Evolutionary conservation across 768 basidiomycete species (phyloP).

Genomic region (Hebeloma cylindrosporum): DNA sequence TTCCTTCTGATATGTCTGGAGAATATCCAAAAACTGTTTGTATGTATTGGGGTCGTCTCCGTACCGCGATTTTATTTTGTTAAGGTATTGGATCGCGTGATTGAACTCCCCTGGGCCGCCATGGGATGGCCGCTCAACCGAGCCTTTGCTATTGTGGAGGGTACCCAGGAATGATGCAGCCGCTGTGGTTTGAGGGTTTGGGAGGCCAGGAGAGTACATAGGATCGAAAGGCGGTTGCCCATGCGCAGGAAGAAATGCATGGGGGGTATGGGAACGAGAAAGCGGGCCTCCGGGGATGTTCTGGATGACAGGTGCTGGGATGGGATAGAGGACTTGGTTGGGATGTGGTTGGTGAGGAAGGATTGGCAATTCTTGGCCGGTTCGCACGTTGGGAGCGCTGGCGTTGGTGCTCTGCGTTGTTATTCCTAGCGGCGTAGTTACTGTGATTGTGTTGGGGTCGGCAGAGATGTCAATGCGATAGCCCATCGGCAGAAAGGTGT

Average conservation of each 20-base stretch:
- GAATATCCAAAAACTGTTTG: conserved; percentile 85
- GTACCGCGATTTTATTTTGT: conserved; percentile 96
- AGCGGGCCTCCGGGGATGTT: conserved; percentile 36
- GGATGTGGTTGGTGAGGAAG: conserved; percentile 33
- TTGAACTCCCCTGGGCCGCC: conserved; percentile 89
- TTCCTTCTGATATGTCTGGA: conserved; percentile 87
- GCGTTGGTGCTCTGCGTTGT: conserved; percentile 62
- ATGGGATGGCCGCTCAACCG: conserved; percentile 52
- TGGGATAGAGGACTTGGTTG: conserved; percentile 28
- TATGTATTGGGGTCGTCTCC: conserved; percentile 88
- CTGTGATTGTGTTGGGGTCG: conserved; percentile 73
- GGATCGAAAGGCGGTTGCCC: conserved; percentile 38
- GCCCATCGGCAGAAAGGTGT: conserved; percentile 92
- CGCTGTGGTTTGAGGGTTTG: conserved; percentile 50
- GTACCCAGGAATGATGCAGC: conserved; percentile 68
- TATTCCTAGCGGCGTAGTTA: conserved; percentile 77
- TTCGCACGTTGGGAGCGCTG: conserved; percentile 24
- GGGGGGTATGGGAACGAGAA: conserved; percentile 59
- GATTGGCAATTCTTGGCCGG: conserved; percentile 31
- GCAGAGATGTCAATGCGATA: conserved; percentile 88
- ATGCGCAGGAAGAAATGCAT: conserved; percentile 41
- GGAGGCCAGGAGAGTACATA: conserved; percentile 46
- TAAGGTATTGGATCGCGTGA: conserved; percentile 95
- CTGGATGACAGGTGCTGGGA: conserved; percentile 33
- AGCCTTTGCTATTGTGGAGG: conserved; percentile 45